phyloP scores from a whole-genome alignment of 1,284 basidiomycete genomes.

The Microbotryum intermedium region DNA sequence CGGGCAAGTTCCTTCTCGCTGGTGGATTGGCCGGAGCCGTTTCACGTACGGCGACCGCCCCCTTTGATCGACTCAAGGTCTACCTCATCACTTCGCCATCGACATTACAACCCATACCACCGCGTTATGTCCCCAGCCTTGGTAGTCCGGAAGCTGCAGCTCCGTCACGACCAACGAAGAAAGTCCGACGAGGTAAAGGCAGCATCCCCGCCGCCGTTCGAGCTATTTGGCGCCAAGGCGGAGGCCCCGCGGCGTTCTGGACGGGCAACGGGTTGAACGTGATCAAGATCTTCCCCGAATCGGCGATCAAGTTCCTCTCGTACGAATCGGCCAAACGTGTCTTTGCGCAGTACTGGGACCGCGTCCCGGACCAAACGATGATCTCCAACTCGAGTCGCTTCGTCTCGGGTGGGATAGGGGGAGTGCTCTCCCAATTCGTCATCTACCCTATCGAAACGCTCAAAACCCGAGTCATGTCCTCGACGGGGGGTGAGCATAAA shows the following conservation, averaged over 20 bases:
- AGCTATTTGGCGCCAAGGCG: conserved; percentile 79
- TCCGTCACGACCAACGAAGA: neutral
- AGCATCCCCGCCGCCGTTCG: conserved; percentile 58
- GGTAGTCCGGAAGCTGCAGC: conserved; percentile 22
- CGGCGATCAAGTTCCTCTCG: conserved; percentile 94
- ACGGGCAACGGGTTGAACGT: conserved; percentile 58
- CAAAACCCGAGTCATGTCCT: conserved; percentile 46
- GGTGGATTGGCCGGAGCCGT: conserved; percentile 93
- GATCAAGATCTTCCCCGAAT: conserved; percentile 91
- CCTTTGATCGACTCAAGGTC: conserved; percentile 93
- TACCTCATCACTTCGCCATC: conserved; percentile 76
- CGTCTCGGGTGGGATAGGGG: conserved; percentile 89
- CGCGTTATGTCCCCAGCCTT: neutral
- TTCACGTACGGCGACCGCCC: conserved; percentile 90
- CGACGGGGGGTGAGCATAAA: conserved; percentile 17
- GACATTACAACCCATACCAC: conserved; percentile 1
- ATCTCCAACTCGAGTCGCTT: conserved; percentile 89
- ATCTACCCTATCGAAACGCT: conserved; percentile 80
- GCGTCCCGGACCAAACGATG: conserved; percentile 77
- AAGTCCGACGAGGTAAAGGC: conserved; percentile 37
- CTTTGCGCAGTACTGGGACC: conserved; percentile 85
- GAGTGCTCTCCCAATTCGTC: conserved; percentile 87
- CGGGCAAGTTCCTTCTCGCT: conserved; percentile 76
- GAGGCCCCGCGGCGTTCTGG: conserved; percentile 89
- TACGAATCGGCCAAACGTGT: conserved; percentile 93